Evolutionary conservation across 345 rosid species (phyloP), one percentile per base, ranked within the genome.

Genomic region (Odontarrhena argentea): DNA sequence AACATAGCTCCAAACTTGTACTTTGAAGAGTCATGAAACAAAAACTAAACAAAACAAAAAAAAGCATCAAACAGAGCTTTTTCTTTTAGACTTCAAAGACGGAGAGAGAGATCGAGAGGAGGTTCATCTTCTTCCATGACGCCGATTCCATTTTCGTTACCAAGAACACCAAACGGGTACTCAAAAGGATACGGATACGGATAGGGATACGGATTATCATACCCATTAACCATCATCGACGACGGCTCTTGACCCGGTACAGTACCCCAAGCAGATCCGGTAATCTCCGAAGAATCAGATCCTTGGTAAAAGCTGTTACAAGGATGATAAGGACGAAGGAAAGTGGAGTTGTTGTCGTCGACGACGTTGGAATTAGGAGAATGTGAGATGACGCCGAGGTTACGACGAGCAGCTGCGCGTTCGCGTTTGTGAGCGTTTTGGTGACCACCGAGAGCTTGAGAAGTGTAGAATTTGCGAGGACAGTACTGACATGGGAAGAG

Each of bases 381-480:
- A 14, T 57, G 50, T 6, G 73, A 13, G 22, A 51, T n/a, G 13
- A 69, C 54, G 44, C 70, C 58, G 64, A 71, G 60, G 79, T 79
- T 83, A 30, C 89, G 75, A 8, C 92, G 86, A 60, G 87, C 83
- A 2, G 97, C 96, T 12, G 98, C 98, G 67, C 98, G 77, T 79
- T 92, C 98, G 7, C 96, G 84, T 77, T 87, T 89, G 87, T 92
- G 98, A 7, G 97, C 98, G 78, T 89, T 92, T 32, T 92, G 98
- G 81, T 92, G 98, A 70, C 98, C 97, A 7, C 98, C 98, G 24
- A 92, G 93, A 47, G 98, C 98, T 76, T 92, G 98, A 11, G 97
- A 89, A 30, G 94, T 87, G 82, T 77, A 86, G 83, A 89, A 92
- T 78, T 87, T 90, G 25, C 98, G 87, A 2, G 93, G 82, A 55